Conservation (phyloP, 257 asterid genomes). For the Fraxinus quadrangulata region DNA sequence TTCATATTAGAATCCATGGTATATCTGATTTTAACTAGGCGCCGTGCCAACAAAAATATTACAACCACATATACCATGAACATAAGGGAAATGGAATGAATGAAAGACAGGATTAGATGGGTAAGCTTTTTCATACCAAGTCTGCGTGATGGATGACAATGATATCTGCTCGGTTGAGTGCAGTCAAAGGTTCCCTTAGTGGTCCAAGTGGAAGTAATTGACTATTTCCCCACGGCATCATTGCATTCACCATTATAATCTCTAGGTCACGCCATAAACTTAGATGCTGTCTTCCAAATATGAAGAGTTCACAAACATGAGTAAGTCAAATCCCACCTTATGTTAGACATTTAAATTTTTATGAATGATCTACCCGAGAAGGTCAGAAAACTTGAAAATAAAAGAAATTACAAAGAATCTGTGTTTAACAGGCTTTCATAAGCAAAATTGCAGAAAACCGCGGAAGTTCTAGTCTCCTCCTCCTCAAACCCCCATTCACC, state of each 20-base stretch:
- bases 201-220: slow-evolving; percentile 84
- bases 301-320: slow-evolving; percentile 29
- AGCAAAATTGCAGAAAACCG: neutral
- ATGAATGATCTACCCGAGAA: slow-evolving; percentile 4
- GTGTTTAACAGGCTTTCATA: slow-evolving; percentile 2
- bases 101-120: slow-evolving; percentile 4
- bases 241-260: slow-evolving; percentile 89
- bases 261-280: slow-evolving; percentile 70
- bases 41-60: neutral
- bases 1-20: slow-evolving; percentile 22
- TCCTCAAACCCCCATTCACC: neutral
- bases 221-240: slow-evolving; percentile 90
- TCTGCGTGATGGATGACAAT: slow-evolving; percentile 83
- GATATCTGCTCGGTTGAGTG: slow-evolving; percentile 66
- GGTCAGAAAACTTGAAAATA: slow-evolving; percentile 4
- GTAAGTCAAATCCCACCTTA: slow-evolving; percentile 28
- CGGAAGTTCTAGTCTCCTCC: neutral
- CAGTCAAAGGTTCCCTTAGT: slow-evolving; percentile 83
- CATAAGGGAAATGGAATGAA: slow-evolving; percentile 6
- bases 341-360: slow-evolving; percentile 2
- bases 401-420: neutral
- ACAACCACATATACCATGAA: neutral
- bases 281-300: slow-evolving; percentile 71
- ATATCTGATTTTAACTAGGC: neutral
- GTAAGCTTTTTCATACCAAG: slow-evolving; percentile 56